Conservation (phyloP, 768 basidiomycete species). For the Tricholoma furcatifolium region DNA sequence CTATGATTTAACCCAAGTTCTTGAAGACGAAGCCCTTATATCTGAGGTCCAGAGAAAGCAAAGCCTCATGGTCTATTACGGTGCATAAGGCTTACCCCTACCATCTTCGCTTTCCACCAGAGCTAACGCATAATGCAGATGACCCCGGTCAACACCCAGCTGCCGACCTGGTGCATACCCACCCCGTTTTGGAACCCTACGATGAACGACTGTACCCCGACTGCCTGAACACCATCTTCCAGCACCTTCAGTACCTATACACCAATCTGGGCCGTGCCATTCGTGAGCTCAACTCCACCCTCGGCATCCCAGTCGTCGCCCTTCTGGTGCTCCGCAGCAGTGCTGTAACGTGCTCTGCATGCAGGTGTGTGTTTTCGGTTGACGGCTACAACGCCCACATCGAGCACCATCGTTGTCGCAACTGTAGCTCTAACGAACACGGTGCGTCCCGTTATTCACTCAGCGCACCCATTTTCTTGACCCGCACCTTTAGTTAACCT, state of each 20-base stretch:
- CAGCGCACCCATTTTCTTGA: background rate
- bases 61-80: background rate
- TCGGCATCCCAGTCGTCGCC: background rate
- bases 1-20: background rate
- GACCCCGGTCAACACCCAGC: background rate
- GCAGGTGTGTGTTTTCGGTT: slow-evolving; percentile 1
- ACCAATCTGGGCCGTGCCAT: background rate
- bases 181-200: background rate
- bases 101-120: too few species aligned
- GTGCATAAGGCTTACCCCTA: too few species aligned
- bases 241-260: background rate
- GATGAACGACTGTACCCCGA: background rate
- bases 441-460: too few species aligned
- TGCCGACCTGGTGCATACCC: background rate
- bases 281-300: background rate
- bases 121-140: background rate
- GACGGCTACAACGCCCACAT: slow-evolving; percentile 4
- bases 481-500: background rate
- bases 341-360: background rate
- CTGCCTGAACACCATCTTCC: background rate
- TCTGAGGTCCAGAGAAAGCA: background rate
- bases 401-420: background rate
- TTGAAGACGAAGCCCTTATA: background rate
- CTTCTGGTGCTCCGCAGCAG: background rate
- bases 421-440: background rate